Conservation (phyloP, 768 basidiomycete genomes). For the Lactarius tabidus region DNA sequence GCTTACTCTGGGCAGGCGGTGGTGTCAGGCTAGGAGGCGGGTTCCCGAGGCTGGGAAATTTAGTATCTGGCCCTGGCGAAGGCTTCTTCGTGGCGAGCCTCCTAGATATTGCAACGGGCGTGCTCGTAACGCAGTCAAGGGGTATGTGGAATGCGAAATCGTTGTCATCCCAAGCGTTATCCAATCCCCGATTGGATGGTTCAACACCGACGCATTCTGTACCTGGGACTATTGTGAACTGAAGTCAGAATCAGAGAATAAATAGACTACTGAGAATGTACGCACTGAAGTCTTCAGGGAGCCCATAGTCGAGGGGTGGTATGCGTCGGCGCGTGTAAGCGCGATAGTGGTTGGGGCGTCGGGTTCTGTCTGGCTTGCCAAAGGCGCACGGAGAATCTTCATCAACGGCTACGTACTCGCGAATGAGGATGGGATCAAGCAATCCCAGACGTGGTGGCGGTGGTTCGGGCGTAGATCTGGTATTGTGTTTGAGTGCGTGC, state of each 20-base stretch:
- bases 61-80: not conserved
- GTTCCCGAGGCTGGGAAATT: not conserved
- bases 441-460: not conserved
- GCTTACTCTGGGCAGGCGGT: too few species aligned
- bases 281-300: not conserved
- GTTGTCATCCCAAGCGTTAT: not conserved
- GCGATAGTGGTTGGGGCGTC: not conserved
- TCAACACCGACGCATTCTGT: not conserved
- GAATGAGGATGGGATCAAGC: not conserved
- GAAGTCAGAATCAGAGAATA: not conserved
- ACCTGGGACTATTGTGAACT: not conserved
- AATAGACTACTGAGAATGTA: not conserved
- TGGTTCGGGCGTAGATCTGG: too few species aligned
- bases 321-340: not conserved
- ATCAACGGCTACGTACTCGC: not conserved
- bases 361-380: too few species aligned
- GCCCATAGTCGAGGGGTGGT: slow-evolving; percentile 4
- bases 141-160: not conserved
- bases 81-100: not conserved
- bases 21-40: not conserved
- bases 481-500: not conserved
- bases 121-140: not conserved
- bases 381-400: not conserved
- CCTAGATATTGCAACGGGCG: not conserved
- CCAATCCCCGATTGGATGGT: not conserved